Percentiles rank a stretch among this genome's conserved stretches.
These are phyloP conservation scores for Phytopythium boreale DNA, from an alignment of 352 stramenopile species.

Conservation along the genomic window DNA sequence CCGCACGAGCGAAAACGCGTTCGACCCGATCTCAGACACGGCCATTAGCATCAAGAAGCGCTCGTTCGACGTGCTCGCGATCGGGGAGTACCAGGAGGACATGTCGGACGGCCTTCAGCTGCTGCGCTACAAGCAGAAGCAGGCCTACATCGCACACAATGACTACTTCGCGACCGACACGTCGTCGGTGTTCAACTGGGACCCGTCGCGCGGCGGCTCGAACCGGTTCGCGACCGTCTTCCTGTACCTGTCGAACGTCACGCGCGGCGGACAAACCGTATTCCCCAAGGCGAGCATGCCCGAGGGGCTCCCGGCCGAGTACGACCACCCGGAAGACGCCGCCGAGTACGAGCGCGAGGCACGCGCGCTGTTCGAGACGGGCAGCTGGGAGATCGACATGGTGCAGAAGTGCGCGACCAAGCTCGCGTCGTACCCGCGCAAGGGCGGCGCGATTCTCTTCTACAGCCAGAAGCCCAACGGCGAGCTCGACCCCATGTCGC, in stretches of 20 bases:
- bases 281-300: conserved; percentile 80
- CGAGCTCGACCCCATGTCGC: conserved; percentile 77
- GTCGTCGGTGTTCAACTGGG: conserved; percentile 66
- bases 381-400: conserved; percentile 76
- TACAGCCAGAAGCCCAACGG: conserved; percentile 96
- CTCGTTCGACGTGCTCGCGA: conserved; percentile 89
- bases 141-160: conserved; percentile 92
- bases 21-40: conserved; percentile 77
- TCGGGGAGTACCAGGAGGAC: conserved; percentile 86
- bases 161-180: conserved; percentile 89
- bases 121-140: conserved; percentile 93
- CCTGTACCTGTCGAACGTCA: conserved; percentile 82
- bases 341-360: conserved; percentile 40
- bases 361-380: conserved; percentile 55
- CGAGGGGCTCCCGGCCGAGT: conserved; percentile 49
- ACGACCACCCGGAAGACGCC: conserved; percentile 45
- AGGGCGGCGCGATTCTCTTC: conserved; percentile 95
- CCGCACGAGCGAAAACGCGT: conserved; percentile 88
- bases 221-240: conserved; percentile 86
- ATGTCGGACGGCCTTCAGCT: conserved; percentile 95
- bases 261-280: conserved; percentile 74
- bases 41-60: conserved; percentile 76
- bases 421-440: conserved; percentile 72
- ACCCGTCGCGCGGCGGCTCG: conserved; percentile 66
- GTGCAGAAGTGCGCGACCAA: conserved; percentile 74